Evolutionary conservation across 352 stramenopile genomes (phyloP).

Genomic region (Pseudoperonospora humuli): DNA sequence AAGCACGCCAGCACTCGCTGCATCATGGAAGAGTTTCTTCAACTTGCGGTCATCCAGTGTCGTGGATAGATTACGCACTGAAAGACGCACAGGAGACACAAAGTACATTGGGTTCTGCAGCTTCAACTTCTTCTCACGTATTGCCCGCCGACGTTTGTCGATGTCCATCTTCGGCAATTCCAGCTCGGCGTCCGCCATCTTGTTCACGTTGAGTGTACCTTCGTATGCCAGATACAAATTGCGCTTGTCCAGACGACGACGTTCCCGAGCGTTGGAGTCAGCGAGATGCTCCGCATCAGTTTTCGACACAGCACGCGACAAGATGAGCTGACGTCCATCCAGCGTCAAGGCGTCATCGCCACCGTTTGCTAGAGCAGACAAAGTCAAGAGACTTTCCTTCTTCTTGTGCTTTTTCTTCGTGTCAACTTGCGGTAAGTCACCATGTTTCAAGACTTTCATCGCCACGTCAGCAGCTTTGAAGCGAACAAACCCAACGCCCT

Average conservation of each 20-base stretch:
- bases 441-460: slow-evolving; percentile 45
- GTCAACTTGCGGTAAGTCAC: slow-evolving; percentile 32
- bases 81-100: slow-evolving; percentile 91
- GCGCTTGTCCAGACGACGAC: slow-evolving; percentile 87
- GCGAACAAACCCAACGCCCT: slow-evolving; percentile 79
- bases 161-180: slow-evolving; percentile 88
- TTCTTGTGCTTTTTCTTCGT: slow-evolving; percentile 40
- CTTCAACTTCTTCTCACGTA: slow-evolving; percentile 95
- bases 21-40: slow-evolving; percentile 85
- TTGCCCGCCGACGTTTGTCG: slow-evolving; percentile 88
- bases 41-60: slow-evolving; percentile 86
- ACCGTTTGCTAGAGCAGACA: slow-evolving; percentile 60
- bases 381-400: slow-evolving; percentile 50
- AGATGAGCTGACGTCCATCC: slow-evolving; percentile 63
- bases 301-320: slow-evolving; percentile 69
- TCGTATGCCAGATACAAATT: slow-evolving; percentile 95
- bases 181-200: slow-evolving; percentile 81
- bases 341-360: slow-evolving; percentile 56
- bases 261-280: slow-evolving; percentile 49
- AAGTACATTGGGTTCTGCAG: slow-evolving; percentile 96
- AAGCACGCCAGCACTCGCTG: slow-evolving; percentile 59
- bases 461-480: slow-evolving; percentile 56
- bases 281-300: slow-evolving; percentile 56
- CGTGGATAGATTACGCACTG: slow-evolving; percentile 88
- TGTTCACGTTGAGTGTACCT: slow-evolving; percentile 90